A percentile compares a stretch with the other conserved stretches of the same genome.
Evolutionary conservation across 208 protist genomes (phyloP).

Genomic region (Trypanosomatidae sp.): DNA sequence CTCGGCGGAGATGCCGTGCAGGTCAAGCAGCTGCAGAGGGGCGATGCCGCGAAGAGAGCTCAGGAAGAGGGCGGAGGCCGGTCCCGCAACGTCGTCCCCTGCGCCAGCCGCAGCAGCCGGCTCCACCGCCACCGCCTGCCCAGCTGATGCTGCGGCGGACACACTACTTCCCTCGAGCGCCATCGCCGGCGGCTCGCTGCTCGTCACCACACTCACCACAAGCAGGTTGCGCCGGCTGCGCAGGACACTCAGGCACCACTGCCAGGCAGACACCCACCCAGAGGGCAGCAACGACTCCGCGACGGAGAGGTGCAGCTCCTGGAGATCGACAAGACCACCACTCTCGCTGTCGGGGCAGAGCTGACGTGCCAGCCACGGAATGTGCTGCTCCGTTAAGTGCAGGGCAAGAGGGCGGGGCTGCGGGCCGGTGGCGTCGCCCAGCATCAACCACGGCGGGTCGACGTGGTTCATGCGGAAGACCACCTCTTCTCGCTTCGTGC

Average conservation of each 20-base stretch:
- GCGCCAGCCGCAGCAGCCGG: background rate
- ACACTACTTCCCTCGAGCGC: no score
- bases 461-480: constrained; percentile 20
- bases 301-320: constrained; percentile 45
- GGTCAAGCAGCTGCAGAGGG: constrained; percentile 16
- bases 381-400: constrained; percentile 54
- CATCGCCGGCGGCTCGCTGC: no score
- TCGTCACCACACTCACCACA: constrained; percentile 23
- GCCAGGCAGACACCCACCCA: constrained; percentile 35
- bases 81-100: no score
- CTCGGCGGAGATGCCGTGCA: constrained; percentile 18
- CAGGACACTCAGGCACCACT: constrained; percentile 42
- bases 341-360: constrained; percentile 30
- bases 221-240: constrained; percentile 22
- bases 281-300: constrained; percentile 25
- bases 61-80: no score
- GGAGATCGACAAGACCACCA: constrained; percentile 29
- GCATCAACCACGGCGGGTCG: constrained; percentile 31
- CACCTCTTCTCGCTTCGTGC: constrained; percentile 3
- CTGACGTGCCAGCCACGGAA: constrained; percentile 50
- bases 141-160: no score
- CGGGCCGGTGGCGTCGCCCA: constrained; percentile 8
- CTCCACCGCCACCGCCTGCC: no score
- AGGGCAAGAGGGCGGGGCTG: constrained; percentile 35
- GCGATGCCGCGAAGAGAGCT: no score